These are phyloP conservation scores for Corymbia citriodora DNA, from an alignment of 441 rosid species.

Conservation along the genomic window DNA sequence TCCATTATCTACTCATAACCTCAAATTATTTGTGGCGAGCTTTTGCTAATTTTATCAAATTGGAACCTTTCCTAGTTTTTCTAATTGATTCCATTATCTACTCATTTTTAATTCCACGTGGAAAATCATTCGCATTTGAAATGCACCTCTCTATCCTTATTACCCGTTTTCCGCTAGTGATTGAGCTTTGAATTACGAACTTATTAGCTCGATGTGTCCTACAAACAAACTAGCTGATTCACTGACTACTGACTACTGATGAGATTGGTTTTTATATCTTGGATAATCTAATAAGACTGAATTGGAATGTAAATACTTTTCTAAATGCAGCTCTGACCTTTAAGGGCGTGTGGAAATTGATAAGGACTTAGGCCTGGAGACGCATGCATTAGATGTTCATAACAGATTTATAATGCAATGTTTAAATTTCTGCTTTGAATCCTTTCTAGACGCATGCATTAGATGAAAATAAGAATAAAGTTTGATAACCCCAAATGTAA, in stretches of 20 bases:
- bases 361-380: constrained; percentile 61
- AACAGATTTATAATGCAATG: constrained; percentile 63
- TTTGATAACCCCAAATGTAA: no score
- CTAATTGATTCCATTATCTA: background rate
- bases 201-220: background rate
- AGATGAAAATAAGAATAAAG: no score
- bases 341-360: constrained; percentile 70
- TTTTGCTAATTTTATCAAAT: background rate
- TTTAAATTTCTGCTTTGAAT: constrained; percentile 2
- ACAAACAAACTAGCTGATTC: background rate
- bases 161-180: background rate
- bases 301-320: background rate
- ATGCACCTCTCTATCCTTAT: background rate
- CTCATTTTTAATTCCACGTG: background rate
- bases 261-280: background rate
- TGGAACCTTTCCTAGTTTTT: background rate
- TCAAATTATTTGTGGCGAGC: no score
- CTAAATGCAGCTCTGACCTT: constrained; percentile 61
- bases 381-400: constrained; percentile 58
- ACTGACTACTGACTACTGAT: background rate
- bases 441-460: no score
- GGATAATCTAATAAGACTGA: background rate
- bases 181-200: background rate
- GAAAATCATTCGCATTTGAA: no score
- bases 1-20: no score